Conservation (phyloP, 805 yeast species). For the Zygoascus bituminiphila region DNA sequence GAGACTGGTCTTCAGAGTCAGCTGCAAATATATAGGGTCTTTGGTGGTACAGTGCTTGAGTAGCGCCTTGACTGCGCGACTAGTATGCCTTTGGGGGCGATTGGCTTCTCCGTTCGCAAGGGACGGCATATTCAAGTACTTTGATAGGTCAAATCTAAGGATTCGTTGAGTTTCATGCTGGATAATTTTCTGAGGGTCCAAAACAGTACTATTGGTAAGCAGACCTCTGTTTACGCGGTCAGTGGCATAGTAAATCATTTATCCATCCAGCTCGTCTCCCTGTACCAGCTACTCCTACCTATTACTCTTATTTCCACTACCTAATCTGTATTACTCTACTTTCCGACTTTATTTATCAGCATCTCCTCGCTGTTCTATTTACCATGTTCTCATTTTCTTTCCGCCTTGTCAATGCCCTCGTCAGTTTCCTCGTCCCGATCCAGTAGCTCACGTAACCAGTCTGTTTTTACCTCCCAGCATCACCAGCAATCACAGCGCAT, state of each 20-base stretch:
- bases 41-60: conserved; percentile 2
- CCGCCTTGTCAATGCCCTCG: too few species aligned
- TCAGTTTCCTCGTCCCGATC: too few species aligned
- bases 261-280: too few species aligned
- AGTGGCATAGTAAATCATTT: too few species aligned
- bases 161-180: not conserved
- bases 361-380: too few species aligned
- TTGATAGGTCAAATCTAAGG: not conserved
- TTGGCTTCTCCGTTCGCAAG: conserved; percentile 3
- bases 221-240: not conserved
- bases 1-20: conserved; percentile 7
- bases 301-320: not conserved
- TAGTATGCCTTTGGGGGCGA: not conserved
- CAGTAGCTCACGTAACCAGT: too few species aligned
- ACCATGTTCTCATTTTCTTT: too few species aligned
- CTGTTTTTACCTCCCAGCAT: too few species aligned
- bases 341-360: too few species aligned
- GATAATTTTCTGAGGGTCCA: not conserved
- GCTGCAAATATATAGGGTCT: conserved; percentile 14
- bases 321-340: too few species aligned
- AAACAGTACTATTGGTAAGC: not conserved
- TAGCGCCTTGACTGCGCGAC: conserved; percentile 12
- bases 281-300: too few species aligned
- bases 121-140: not conserved
- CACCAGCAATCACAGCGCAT: too few species aligned